Evolutionary conservation across 495 filamentous ascomycete species (phyloP).

Genomic region (Tuber brumale): DNA sequence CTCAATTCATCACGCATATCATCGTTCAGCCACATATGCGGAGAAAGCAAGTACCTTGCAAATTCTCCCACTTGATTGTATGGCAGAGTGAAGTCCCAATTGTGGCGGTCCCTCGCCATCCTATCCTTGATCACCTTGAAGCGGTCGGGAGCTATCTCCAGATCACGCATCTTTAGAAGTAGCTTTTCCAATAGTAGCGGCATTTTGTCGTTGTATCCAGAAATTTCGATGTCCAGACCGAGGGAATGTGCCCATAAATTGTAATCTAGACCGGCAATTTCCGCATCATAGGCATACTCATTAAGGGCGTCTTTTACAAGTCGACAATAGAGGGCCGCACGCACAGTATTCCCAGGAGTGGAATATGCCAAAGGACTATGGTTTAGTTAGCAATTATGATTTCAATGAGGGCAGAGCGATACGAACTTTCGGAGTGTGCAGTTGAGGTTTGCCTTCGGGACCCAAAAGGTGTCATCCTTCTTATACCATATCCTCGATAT

Average conservation of each 20-base stretch:
- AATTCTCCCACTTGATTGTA: constrained; percentile 87
- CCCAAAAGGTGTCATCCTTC: constrained; percentile 98
- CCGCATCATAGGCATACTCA: constrained; percentile 95
- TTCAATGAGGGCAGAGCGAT: not conserved
- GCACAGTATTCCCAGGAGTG: constrained; percentile 69
- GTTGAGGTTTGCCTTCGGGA: constrained; percentile 83
- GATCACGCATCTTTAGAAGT: constrained; percentile 73
- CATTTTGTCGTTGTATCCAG: constrained; percentile 95
- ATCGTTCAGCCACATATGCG: constrained; percentile 72
- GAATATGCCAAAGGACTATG: constrained; percentile 59
- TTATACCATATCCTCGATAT: constrained; percentile 89
- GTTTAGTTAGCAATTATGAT: constrained; percentile 16
- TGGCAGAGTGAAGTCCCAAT: constrained; percentile 79
- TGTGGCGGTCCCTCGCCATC: constrained; percentile 64
- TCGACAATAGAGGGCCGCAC: constrained; percentile 74
- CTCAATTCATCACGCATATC: constrained; percentile 73
- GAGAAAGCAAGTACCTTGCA: constrained; percentile 67
- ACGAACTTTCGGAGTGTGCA: constrained; percentile 63
- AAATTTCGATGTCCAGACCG: constrained; percentile 72
- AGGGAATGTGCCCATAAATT: constrained; percentile 60
- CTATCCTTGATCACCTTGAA: constrained; percentile 91
- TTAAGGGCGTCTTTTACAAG: constrained; percentile 81
- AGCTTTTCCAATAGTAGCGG: constrained; percentile 86
- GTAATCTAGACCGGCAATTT: constrained; percentile 86
- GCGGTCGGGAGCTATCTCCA: constrained; percentile 72